These are phyloP conservation scores for Lactarius evosmus DNA, from an alignment of 768 basidiomycete species.

Conservation along the genomic window DNA sequence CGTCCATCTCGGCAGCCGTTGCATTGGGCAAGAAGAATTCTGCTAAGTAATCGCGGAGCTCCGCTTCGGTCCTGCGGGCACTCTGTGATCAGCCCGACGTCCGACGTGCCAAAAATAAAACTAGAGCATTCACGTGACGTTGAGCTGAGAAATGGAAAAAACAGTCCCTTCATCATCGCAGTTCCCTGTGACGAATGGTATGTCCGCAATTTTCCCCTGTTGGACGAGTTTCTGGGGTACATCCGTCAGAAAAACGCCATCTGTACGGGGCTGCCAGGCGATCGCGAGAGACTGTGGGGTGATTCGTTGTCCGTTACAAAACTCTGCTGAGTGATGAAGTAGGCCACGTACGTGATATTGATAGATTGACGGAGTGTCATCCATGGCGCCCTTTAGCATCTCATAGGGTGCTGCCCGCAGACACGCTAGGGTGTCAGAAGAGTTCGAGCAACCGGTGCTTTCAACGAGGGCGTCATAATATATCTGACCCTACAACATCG, in stretches of 20 bases:
- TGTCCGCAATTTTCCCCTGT: conserved; percentile 37
- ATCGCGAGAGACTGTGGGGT: conserved; percentile 30
- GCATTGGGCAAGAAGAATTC: conserved; percentile 14
- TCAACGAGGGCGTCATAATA: conserved; percentile 44
- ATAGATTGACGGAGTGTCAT: conserved; percentile 33
- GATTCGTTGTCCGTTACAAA: not conserved
- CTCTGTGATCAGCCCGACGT: no score
- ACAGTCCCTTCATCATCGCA: conserved; percentile 33
- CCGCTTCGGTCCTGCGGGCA: no score
- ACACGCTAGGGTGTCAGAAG: conserved; percentile 40
- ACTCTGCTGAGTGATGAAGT: not conserved
- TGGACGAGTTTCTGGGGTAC: conserved; percentile 35
- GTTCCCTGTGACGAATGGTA: conserved; percentile 33
- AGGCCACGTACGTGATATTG: conserved; percentile 32
- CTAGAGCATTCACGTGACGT: conserved; percentile 30
- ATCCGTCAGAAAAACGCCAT: conserved; percentile 39
- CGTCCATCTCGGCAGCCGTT: conserved; percentile 16
- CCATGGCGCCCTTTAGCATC: conserved; percentile 34
- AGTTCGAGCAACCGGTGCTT: conserved; percentile 37
- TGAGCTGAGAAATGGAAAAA: conserved; percentile 27
- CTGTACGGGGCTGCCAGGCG: conserved; percentile 40
- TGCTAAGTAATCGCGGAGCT: conserved; percentile 18
- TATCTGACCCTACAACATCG: conserved; percentile 30
- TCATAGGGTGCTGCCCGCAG: no score
- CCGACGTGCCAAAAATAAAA: no score